Evolutionary conservation across 495 filamentous ascomycete genomes (phyloP).

Genomic region (Tuber magnatum): DNA sequence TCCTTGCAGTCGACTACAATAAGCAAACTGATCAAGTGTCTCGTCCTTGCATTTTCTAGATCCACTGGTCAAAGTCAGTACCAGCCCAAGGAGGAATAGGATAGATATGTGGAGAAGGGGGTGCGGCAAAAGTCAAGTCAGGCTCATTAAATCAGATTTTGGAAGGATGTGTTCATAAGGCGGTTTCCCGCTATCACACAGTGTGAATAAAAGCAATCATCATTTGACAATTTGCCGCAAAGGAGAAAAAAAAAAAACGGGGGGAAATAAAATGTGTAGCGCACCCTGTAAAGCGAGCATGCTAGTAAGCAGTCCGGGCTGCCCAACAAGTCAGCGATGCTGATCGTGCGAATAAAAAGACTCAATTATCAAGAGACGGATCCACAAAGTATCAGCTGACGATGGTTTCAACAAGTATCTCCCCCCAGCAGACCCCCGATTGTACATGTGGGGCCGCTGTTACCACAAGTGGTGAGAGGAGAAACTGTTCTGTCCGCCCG

Average conservation of each 20-base stretch:
- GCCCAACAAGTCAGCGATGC: conserved; percentile 25
- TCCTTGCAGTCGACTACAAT: background rate
- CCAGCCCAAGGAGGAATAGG: background rate
- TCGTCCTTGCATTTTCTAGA: background rate
- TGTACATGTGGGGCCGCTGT: conserved; percentile 39
- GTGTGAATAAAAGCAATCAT: conserved; percentile 42
- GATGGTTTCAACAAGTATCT: conserved; percentile 40
- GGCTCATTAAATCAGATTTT: conserved; percentile 44
- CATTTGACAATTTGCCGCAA: conserved; percentile 22
- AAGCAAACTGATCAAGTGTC: background rate
- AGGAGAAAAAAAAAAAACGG: background rate
- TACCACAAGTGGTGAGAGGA: conserved; percentile 38
- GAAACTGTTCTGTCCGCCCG: conserved; percentile 41
- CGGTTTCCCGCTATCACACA: conserved; percentile 38
- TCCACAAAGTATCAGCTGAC: conserved; percentile 37
- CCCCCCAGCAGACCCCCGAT: conserved; percentile 30
- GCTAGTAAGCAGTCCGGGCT: background rate
- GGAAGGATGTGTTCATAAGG: conserved; percentile 36
- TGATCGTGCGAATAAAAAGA: background rate
- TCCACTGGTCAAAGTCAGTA: background rate
- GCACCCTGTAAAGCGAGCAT: conserved; percentile 13
- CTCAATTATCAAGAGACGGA: background rate
- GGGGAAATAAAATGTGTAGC: conserved; percentile 6
- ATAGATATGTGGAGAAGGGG: background rate
- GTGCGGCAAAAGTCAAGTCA: conserved; percentile 33